phyloP scores from a whole-genome alignment of 2,329 filamentous ascomycete species.

The Rhinocladiella similis region DNA sequence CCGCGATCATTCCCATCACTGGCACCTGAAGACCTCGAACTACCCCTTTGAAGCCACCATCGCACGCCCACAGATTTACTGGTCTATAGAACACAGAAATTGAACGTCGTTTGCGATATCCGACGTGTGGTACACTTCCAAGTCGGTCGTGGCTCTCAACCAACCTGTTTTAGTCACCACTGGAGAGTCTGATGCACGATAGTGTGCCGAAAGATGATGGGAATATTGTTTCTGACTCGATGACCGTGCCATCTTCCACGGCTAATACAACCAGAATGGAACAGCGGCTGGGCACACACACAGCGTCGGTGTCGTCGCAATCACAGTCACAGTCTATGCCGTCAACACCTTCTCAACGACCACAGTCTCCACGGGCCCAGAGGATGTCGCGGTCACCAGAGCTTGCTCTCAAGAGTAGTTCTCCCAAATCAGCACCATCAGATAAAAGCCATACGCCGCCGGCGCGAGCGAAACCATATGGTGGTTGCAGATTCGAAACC shows the following conservation, averaged over 20 bases:
- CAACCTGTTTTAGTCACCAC: not conserved
- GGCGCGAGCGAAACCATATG: constrained; percentile 65
- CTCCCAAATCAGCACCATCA: constrained; percentile 85
- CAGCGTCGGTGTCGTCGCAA: not conserved
- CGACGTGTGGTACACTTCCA: not conserved
- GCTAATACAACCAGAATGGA: constrained; percentile 14
- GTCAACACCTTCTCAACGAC: constrained; percentile 87
- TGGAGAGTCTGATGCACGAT: constrained; percentile 22
- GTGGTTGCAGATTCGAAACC: constrained; percentile 85
- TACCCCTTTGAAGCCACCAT: not conserved
- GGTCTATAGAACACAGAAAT: not conserved
- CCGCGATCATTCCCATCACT: not conserved
- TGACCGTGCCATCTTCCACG: constrained; percentile 21
- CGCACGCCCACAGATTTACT: not conserved
- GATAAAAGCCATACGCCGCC: constrained; percentile 77
- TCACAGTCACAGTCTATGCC: constrained; percentile 83
- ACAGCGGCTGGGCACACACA: not conserved
- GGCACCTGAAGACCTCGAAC: not conserved
- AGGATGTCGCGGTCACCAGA: constrained; percentile 81
- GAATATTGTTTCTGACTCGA: constrained; percentile 13
- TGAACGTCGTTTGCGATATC: not conserved
- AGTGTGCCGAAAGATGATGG: constrained; percentile 23
- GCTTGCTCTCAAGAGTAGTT: constrained; percentile 70
- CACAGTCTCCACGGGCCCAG: constrained; percentile 76
- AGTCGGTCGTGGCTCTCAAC: not conserved